phyloP scores from a whole-genome alignment of 2,329 filamentous ascomycete species.

The Colletotrichum melonis region DNA sequence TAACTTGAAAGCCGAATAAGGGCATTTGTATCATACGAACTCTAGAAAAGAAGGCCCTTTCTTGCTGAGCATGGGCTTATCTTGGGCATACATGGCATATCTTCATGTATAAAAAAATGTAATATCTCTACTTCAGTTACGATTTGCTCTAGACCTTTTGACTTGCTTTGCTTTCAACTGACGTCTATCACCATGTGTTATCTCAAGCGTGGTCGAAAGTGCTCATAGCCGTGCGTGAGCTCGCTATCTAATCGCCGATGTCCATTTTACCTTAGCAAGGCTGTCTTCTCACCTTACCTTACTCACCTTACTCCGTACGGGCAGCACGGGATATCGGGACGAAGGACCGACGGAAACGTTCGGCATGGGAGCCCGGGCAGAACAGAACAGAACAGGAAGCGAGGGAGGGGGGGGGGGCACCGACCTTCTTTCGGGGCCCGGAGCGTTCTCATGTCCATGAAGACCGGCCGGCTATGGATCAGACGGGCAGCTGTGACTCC shows the following conservation, averaged over 20 bases:
- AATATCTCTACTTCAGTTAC: neutral
- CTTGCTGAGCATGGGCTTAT: neutral
- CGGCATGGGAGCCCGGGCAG: neutral
- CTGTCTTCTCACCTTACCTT: neutral
- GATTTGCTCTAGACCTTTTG: too few relatives aligned
- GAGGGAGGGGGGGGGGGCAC: neutral
- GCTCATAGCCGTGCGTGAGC: neutral
- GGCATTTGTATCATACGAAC: conserved; percentile 3
- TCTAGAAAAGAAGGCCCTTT: neutral
- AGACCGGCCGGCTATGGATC: too few relatives aligned
- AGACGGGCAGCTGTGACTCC: neutral
- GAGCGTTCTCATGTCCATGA: neutral
- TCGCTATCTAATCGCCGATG: neutral
- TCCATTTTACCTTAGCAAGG: neutral
- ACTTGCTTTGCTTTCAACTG: too few relatives aligned
- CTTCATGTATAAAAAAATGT: conserved; percentile 1
- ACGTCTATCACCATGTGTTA: too few relatives aligned
- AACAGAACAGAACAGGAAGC: neutral
- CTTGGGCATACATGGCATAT: neutral
- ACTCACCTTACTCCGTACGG: too few relatives aligned
- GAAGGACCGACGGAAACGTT: neutral
- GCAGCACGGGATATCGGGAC: neutral
- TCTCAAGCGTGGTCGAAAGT: too few relatives aligned
- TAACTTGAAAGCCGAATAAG: neutral
- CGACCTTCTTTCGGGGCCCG: neutral